Evolutionary conservation across 2,329 filamentous ascomycete species (phyloP).

Genomic region (Stylonectria norvegica): DNA sequence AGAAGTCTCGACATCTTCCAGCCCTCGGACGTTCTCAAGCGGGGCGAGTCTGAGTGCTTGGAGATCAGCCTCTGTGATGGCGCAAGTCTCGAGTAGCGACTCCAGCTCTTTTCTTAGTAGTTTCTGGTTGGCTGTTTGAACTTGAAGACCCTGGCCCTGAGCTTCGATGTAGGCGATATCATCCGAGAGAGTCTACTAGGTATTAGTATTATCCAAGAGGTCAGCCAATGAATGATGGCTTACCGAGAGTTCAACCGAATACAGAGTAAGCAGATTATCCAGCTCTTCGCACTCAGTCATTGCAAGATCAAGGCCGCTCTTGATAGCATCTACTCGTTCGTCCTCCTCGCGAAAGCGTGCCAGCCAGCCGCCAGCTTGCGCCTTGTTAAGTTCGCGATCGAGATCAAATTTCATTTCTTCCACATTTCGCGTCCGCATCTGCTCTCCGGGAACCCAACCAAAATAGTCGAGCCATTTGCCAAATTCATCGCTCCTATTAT

Average conservation of each 20-base stretch:
- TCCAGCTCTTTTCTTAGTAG: constrained; percentile 86
- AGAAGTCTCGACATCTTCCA: constrained; percentile 74
- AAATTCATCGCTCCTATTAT: constrained; percentile 74
- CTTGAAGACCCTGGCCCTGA: constrained; percentile 92
- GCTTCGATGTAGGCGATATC: constrained; percentile 97
- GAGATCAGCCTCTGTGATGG: constrained; percentile 73
- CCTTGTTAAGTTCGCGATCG: constrained; percentile 81
- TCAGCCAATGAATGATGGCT: constrained; percentile 32
- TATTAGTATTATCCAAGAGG: constrained; percentile 11
- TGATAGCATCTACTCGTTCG: constrained; percentile 82
- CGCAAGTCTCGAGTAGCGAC: constrained; percentile 84
- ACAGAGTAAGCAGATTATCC: constrained; percentile 88
- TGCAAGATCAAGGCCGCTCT: constrained; percentile 80
- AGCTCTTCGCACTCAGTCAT: constrained; percentile 94
- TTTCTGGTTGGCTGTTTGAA: constrained; percentile 96
- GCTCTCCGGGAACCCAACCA: constrained; percentile 76
- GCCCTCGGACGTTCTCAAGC: constrained; percentile 64
- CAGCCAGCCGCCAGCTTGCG: constrained; percentile 91
- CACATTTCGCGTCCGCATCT: constrained; percentile 70
- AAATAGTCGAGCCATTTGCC: constrained; percentile 80
- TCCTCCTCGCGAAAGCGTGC: constrained; percentile 82
- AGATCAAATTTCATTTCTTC: constrained; percentile 80
- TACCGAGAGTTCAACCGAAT: constrained; percentile 90
- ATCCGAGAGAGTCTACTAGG: constrained; percentile 75
- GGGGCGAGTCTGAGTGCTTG: constrained; percentile 70